Conservation (phyloP, 2,329 filamentous ascomycete genomes). For the Colletotrichum coccodes region DNA sequence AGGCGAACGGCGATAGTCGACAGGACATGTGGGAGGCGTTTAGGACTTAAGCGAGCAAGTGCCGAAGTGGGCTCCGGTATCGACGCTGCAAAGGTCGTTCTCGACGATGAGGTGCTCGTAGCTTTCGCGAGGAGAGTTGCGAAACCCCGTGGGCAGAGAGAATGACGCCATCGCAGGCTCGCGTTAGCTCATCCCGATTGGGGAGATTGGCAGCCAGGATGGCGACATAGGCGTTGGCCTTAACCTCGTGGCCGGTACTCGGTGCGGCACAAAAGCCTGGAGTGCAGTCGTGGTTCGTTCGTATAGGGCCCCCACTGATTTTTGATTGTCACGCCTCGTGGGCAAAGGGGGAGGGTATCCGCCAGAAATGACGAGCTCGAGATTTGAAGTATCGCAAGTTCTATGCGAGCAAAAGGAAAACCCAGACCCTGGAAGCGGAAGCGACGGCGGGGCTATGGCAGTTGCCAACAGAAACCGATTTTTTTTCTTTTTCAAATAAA, state of each 20-base stretch:
- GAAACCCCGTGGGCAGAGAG: neutral
- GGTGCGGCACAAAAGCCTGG: constrained; percentile 4
- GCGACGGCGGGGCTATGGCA: neutral
- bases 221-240: constrained; percentile 26
- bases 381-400: neutral
- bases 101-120: constrained; percentile 3
- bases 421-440: neutral
- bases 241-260: constrained; percentile 31
- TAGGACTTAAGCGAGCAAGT: neutral
- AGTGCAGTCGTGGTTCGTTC: neutral
- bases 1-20: neutral
- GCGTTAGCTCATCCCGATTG: constrained; percentile 32
- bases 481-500: neutral
- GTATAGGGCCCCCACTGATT: too few species aligned
- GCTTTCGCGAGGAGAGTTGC: neutral
- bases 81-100: neutral
- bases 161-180: constrained; percentile 32
- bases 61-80: neutral
- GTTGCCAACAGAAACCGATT: neutral
- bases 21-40: neutral
- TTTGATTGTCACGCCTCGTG: neutral
- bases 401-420: neutral
- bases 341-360: neutral
- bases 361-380: constrained; percentile 1
- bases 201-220: constrained; percentile 33